Base-by-base conservation (phyloP, 179 eudicot species). In the Spinacia oleracea region DNA sequence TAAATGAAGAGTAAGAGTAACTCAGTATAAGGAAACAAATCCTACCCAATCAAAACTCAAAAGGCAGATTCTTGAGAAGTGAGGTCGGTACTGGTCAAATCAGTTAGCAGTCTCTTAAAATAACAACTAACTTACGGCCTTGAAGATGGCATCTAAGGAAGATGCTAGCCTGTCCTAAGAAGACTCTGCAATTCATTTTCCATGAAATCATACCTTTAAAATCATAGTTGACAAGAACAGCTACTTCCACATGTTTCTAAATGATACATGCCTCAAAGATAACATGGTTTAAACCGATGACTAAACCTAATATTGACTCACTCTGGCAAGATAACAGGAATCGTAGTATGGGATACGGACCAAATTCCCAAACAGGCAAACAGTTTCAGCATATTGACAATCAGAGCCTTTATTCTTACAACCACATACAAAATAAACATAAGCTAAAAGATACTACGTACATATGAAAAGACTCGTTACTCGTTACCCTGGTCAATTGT, bases 1-100 rank as follows among this genome's bases (percentile, higher is more conserved):
- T 10, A 64, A 73, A 85, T 78, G 9, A 68, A 72, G 35, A 16
- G 62, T 0, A 38, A 42, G 29, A 55, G 23, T 8, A 27, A 69
- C 73, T 35, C 38, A 35, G 50, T 25, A 23, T 35, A n/a, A 75
- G 79, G 32, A 42, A 64, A 20, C 35, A 43, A 21, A 50, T 50
- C 48, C 18, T 29, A 43, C 68, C 12, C 29, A 14, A 68, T 20
- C 9, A 45, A 46, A 27, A 14, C 59, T 20, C 9, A 45, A 46
- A 27, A 23, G 21, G 56, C 8, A 29, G 7, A 7, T 2, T 6
- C 43, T 1, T 23, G 38, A 10, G 23, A 48, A 9, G 46, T 25
- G 53, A 31, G 29, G 11, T 23, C 34, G 45, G 45, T 42, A 5
- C 1, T 23, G 21, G 32, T 25, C 35, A 70, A 70, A 25, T 70